These are phyloP conservation scores for Linderniella brevidens DNA, from an alignment of 257 asterid genomes.

Conservation along the genomic window DNA sequence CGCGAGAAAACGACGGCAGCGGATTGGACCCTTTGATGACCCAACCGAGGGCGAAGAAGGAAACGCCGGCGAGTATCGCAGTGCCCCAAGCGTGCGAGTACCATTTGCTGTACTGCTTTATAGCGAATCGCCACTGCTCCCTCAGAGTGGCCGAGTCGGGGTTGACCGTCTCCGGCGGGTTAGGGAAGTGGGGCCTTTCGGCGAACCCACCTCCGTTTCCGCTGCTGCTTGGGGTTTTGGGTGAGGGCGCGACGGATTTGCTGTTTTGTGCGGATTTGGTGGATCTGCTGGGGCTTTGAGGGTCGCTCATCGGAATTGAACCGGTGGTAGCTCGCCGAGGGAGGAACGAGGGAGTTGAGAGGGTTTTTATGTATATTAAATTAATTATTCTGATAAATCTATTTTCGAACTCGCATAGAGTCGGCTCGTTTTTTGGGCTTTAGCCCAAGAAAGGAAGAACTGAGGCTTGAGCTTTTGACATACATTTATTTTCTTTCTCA, in stretches of 20 bases:
- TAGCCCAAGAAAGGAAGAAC: too few relatives aligned
- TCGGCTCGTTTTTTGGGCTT: too few relatives aligned
- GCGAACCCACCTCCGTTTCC: slow-evolving; percentile 16
- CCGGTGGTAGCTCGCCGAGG: too few relatives aligned
- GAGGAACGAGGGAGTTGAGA: too few relatives aligned
- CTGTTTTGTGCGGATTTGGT: too few relatives aligned
- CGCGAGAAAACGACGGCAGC: slow-evolving; percentile 30
- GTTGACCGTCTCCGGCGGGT: slow-evolving; percentile 50
- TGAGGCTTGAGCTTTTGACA: too few relatives aligned
- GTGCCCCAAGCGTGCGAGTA: slow-evolving; percentile 96
- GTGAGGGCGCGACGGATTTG: slow-evolving; percentile 17
- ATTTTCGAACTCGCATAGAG: too few relatives aligned
- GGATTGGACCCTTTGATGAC: slow-evolving; percentile 75
- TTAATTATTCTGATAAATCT: too few relatives aligned
- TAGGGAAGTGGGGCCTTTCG: slow-evolving; percentile 19
- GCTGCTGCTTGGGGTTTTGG: slow-evolving; percentile 16
- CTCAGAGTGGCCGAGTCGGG: slow-evolving; percentile 76
- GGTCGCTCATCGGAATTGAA: slow-evolving; percentile 23
- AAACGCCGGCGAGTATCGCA: slow-evolving; percentile 75
- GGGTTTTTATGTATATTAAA: too few relatives aligned
- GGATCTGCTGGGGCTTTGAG: slow-evolving; percentile 22
- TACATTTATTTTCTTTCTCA: too few relatives aligned
- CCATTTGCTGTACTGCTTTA: slow-evolving; percentile 75
- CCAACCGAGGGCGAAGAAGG: slow-evolving; percentile 94
- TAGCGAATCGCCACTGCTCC: slow-evolving; percentile 81